Percentiles rank a stretch among this genome's conserved stretches.
phyloP scores from a whole-genome alignment of 305 asterid species.

The Rubia peregrina region DNA sequence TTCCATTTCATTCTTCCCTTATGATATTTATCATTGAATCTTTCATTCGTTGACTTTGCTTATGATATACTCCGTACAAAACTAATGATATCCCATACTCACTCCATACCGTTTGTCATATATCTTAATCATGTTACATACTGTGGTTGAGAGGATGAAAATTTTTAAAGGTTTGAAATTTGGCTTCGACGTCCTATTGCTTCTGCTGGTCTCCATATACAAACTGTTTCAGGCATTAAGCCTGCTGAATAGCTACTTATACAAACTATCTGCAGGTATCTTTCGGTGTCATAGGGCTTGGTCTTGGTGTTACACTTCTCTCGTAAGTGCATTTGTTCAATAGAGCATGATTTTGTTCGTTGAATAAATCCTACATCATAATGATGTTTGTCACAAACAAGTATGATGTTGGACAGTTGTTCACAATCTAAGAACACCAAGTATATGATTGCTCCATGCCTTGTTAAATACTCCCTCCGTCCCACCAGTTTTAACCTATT shows the following conservation, averaged over 20 bases:
- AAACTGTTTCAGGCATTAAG: not conserved
- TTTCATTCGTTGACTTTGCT: not conserved
- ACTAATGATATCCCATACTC: no score
- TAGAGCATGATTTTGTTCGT: not conserved
- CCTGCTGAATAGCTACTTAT: not conserved
- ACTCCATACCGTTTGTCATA: no score
- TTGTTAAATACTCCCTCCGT: no score
- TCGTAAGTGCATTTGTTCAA: slow-evolving; percentile 52
- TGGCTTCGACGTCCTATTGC: not conserved
- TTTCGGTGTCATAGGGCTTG: slow-evolving; percentile 84
- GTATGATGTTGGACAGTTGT: not conserved
- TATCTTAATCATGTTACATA: not conserved
- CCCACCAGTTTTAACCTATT: no score
- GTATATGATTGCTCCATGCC: not conserved
- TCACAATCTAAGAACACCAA: not conserved
- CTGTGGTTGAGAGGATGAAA: not conserved
- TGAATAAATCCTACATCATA: not conserved
- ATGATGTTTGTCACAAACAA: not conserved
- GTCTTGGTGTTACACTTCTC: slow-evolving; percentile 73
- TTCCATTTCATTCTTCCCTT: not conserved
- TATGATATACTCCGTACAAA: not conserved
- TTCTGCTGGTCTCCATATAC: not conserved
- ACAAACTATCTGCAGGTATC: slow-evolving; percentile 50
- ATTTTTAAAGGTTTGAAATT: not conserved
- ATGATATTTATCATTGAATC: not conserved